Evolutionary conservation across 2,329 filamentous ascomycete genomes (phyloP).

Genomic region (Pezicula carpinea): DNA sequence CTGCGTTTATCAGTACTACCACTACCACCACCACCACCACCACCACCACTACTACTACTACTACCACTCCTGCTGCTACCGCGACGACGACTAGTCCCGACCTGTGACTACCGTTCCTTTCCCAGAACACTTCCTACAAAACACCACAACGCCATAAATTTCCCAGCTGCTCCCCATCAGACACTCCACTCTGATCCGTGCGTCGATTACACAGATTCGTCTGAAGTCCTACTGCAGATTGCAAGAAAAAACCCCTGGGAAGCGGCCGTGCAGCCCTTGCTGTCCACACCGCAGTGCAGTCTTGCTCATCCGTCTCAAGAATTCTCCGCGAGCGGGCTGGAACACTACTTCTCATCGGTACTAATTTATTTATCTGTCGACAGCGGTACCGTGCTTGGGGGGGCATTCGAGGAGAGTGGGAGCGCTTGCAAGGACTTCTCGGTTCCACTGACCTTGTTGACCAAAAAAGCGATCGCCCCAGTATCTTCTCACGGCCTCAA

Average conservation of each 20-base stretch:
- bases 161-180: too few relatives aligned
- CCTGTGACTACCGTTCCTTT: too few relatives aligned
- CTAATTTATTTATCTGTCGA: conserved; percentile 18
- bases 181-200: conserved; percentile 13
- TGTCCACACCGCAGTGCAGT: neutral
- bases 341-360: conserved; percentile 12
- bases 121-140: too few relatives aligned
- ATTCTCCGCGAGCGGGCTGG: conserved; percentile 15
- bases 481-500: conserved; percentile 22
- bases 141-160: too few relatives aligned
- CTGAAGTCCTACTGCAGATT: conserved; percentile 12
- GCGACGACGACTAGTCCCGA: too few relatives aligned
- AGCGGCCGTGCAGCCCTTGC: conserved; percentile 23
- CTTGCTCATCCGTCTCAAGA: conserved; percentile 14
- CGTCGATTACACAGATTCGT: conserved; percentile 16
- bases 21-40: conserved; percentile 8
- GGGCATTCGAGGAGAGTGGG: conserved; percentile 17
- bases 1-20: conserved; percentile 11
- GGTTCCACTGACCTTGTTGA: conserved; percentile 25
- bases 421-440: conserved; percentile 22
- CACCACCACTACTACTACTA: neutral
- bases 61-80: conserved; percentile 11
- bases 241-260: conserved; percentile 13
- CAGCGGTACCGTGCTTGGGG: conserved; percentile 18
- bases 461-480: conserved; percentile 24